Evolutionary conservation across 768 basidiomycete species (phyloP), one percentile per base, ranked within the genome.

Genomic region (Pisolithus sp.): DNA sequence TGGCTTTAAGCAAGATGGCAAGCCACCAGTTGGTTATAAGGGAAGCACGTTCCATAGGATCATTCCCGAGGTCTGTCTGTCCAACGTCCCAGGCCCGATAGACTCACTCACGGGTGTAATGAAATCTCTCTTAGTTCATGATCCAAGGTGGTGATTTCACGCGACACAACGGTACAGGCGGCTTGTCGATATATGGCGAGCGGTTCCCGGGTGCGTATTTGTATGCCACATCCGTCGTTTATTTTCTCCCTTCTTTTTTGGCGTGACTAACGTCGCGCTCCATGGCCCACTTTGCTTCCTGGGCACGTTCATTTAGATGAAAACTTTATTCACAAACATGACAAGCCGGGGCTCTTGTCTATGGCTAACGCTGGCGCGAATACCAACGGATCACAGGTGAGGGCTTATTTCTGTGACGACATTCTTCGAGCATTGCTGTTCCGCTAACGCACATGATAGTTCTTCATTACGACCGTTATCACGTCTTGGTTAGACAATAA

Each of bases 61-160:
- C 59, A 87, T 87, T 53, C 85, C 86, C 38, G 65, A 75, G 55
- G 83, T 82, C 43, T 28, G 83, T 82, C 43, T 28, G 78, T 47
- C 7, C 42, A 24, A 39, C 42, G 34, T 13, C 31, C 20, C 18
- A 4, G 17, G 10, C 43, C 5, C 7, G 5, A 3, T 15, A 34
- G 34, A 24, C 45, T 18, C 10, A 10, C n/a, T 21, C 10, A 13
- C n/a, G 13, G 46, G 46, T 38, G 52, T 24, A 46, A 50, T 18
- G 24, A 20, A n/a, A 38, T 12, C 24, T 39, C 23, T 6, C 17
- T 18, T 53, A 79, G 79, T 89, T 88, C 72, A 92, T 92, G 89
- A 67, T 87, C 43, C 90, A 92, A 66, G 91, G 89, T 23, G 91
- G 91, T 23, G 91, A 93, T 70, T 91, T 92, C 68, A 89, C 87